A percentile compares a stretch with the other conserved stretches of the same genome.
phyloP scores from a whole-genome alignment of 148 eudicot genomes.

The Suaeda aralocaspica region DNA sequence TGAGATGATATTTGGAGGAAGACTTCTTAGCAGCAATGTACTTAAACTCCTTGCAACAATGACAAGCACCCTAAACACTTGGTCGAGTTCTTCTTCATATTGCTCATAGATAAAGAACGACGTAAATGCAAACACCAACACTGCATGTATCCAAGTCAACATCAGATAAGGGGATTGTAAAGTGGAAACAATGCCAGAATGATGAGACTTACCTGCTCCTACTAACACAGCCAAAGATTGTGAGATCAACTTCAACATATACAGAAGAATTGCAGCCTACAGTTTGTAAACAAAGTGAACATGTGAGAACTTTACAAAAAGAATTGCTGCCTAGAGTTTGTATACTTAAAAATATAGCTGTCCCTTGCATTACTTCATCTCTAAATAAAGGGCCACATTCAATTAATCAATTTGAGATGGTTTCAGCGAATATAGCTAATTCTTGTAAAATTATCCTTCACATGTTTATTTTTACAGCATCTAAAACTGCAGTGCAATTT shows the following conservation, averaged over 20 bases:
- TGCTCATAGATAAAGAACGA: conserved; percentile 79
- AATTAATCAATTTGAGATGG: too few species aligned
- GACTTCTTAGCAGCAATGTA: conserved; percentile 27
- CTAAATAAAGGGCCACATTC: too few species aligned
- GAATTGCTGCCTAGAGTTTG: too few species aligned
- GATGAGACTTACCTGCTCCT: conserved; percentile 54
- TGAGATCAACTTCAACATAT: conserved; percentile 47
- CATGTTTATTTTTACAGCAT: too few species aligned
- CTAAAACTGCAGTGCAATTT: too few species aligned
- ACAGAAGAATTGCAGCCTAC: conserved; percentile 58
- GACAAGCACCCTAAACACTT: conserved; percentile 9
- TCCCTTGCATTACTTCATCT: too few species aligned
- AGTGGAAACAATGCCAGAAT: neutral
- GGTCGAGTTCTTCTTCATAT: conserved; percentile 57
- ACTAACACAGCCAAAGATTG: conserved; percentile 42
- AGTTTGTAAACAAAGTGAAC: conserved; percentile 12
- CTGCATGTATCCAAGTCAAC: conserved; percentile 39
- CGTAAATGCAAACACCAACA: conserved; percentile 56
- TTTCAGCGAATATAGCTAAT: too few species aligned
- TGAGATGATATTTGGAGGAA: conserved; percentile 23
- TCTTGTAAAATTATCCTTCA: too few species aligned
- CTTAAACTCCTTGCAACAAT: conserved; percentile 19
- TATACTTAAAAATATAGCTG: too few species aligned
- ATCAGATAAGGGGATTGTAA: conserved; percentile 2
- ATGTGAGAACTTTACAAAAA: too few species aligned